Evolutionary conservation across 1,139 yeast species (phyloP).

Genomic region (Yamadazyma triangularis): DNA sequence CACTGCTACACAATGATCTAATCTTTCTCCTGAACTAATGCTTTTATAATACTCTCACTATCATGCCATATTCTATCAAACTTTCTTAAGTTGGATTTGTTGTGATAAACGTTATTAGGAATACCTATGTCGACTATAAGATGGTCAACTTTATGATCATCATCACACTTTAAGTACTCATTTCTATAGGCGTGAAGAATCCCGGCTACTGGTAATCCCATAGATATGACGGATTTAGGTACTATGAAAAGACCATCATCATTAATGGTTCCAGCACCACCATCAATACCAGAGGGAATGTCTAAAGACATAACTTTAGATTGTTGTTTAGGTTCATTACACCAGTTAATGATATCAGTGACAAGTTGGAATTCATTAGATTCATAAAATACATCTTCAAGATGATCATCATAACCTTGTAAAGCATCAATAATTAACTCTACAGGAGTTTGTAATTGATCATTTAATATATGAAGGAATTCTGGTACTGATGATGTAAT

Average conservation of each 20-base stretch:
- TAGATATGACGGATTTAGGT: constrained; percentile 57
- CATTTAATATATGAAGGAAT: constrained; percentile 26
- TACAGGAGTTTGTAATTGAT: constrained; percentile 64
- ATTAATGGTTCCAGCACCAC: constrained; percentile 66
- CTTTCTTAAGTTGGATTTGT: constrained; percentile 38
- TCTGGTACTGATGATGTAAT: constrained; percentile 29
- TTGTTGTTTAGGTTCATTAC: constrained; percentile 47
- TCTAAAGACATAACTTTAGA: constrained; percentile 66
- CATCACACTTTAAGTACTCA: constrained; percentile 20
- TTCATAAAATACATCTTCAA: constrained; percentile 46
- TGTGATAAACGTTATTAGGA: constrained; percentile 47
- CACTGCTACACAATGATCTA: no score
- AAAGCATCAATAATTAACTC: constrained; percentile 78
- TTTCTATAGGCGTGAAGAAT: constrained; percentile 56
- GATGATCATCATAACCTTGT: constrained; percentile 75
- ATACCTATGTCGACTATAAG: constrained; percentile 67
- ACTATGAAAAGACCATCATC: constrained; percentile 27
- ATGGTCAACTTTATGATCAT: constrained; percentile 41
- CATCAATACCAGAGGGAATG: constrained; percentile 80
- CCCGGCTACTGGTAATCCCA: constrained; percentile 74
- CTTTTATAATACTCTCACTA: constrained; percentile 15
- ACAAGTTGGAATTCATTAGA: constrained; percentile 44
- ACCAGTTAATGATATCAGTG: constrained; percentile 46
- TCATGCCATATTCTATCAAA: constrained; percentile 43
- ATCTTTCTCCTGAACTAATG: not conserved